Conservation (phyloP, 192 early-diverging fungal genomes). For the Allomyces macrogynus region DNA sequence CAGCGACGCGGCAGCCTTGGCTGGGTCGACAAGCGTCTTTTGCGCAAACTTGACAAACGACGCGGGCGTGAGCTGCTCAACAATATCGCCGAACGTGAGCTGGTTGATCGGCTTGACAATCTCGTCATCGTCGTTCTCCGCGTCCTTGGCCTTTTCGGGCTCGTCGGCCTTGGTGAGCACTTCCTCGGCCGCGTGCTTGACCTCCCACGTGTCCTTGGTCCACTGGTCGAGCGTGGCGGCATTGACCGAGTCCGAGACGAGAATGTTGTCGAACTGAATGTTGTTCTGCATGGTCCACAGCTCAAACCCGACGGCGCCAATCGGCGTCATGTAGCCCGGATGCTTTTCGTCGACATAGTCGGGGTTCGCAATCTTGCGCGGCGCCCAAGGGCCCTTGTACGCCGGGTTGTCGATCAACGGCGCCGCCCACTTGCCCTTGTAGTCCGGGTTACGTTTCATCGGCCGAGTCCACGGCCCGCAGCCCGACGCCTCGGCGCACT, state of each 20-base stretch:
- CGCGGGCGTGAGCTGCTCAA: neutral
- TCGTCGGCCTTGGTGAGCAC: constrained; percentile 40
- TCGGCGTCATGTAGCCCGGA: constrained; percentile 57
- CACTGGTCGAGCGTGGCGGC: constrained; percentile 37
- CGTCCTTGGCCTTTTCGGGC: constrained; percentile 5
- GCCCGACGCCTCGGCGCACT: constrained; percentile 42
- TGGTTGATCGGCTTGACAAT: neutral
- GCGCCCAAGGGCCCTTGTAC: constrained; percentile 81
- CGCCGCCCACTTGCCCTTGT: constrained; percentile 78
- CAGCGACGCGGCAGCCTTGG: neutral
- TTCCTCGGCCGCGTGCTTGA: constrained; percentile 52
- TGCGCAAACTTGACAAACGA: neutral
- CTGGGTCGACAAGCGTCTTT: neutral
- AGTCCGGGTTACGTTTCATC: constrained; percentile 71
- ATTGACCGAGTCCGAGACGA: constrained; percentile 48
- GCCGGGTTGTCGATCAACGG: constrained; percentile 72
- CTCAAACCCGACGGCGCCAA: constrained; percentile 72
- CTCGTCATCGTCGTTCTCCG: neutral
- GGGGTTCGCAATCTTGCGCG: constrained; percentile 69
- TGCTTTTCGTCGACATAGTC: constrained; percentile 58
- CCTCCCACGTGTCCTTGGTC: constrained; percentile 53
- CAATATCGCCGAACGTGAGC: neutral
- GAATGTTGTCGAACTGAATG: constrained; percentile 82
- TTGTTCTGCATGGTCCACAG: constrained; percentile 82
- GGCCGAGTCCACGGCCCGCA: constrained; percentile 61